Conservation (phyloP, 78 protist species). For the Dictyostelium brefeldianum region DNA sequence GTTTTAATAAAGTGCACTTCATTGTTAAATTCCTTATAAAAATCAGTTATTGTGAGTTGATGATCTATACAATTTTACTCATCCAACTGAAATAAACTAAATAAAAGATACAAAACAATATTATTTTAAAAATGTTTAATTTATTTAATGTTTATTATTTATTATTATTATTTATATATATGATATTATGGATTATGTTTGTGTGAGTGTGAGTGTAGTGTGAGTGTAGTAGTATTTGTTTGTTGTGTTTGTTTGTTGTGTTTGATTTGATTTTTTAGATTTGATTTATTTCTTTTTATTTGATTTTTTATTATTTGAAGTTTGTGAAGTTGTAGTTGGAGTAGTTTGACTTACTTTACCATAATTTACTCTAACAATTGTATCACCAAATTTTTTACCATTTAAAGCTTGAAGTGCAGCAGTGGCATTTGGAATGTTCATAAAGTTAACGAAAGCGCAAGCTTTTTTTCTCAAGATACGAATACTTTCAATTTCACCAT, state of each 20-base stretch:
- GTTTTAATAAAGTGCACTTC: too few relatives aligned
- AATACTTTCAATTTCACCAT: slow-evolving; percentile 84
- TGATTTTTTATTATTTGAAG: background rate
- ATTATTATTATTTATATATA: too few relatives aligned
- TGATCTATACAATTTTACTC: too few relatives aligned
- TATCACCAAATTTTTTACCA: slow-evolving; percentile 73
- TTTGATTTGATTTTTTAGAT: background rate
- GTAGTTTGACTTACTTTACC: slow-evolving; percentile 49
- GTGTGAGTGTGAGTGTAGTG: background rate
- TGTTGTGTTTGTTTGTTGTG: background rate
- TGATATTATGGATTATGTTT: too few relatives aligned
- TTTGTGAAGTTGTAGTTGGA: background rate
- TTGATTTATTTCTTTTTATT: slow-evolving; percentile 3
- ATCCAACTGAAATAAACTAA: too few relatives aligned
- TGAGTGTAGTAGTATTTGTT: too few relatives aligned
- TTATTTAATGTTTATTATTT: too few relatives aligned
- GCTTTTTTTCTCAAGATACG: slow-evolving; percentile 69
- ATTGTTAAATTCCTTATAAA: too few relatives aligned
- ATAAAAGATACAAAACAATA: too few relatives aligned
- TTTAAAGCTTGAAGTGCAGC: slow-evolving; percentile 65
- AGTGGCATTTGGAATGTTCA: slow-evolving; percentile 69
- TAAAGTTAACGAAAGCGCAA: slow-evolving; percentile 88
- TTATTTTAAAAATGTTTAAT: too few relatives aligned
- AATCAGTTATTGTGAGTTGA: too few relatives aligned
- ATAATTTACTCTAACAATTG: slow-evolving; percentile 70